Percentiles rank a stretch among this genome's conserved stretches.
These are phyloP conservation scores for Cyclocybe aegerita DNA, from an alignment of 768 basidiomycete species.

Conservation along the genomic window DNA sequence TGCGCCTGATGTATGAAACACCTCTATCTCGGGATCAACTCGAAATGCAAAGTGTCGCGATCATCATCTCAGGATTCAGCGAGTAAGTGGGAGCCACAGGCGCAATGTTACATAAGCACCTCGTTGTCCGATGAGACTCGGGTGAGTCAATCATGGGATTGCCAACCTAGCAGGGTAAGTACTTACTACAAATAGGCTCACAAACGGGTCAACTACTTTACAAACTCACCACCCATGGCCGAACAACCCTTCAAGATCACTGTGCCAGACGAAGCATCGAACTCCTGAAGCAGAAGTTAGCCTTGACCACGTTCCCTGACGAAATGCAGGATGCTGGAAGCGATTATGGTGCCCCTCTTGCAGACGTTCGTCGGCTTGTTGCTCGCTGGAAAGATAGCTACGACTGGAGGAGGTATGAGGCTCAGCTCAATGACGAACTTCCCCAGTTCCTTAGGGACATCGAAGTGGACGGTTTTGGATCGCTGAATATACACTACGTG, in stretches of 20 bases:
- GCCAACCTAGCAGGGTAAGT: too few species aligned
- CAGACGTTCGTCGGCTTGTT: slow-evolving; percentile 46
- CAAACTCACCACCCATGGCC: background rate
- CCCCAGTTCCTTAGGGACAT: slow-evolving; percentile 59
- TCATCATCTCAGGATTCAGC: too few species aligned
- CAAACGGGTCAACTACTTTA: too few species aligned
- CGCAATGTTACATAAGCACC: too few species aligned
- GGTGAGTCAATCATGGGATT: too few species aligned
- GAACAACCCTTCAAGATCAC: background rate
- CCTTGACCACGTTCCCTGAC: slow-evolving; percentile 40
- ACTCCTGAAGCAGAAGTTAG: background rate
- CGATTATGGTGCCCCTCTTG: slow-evolving; percentile 53
- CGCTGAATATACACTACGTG: slow-evolving; percentile 53
- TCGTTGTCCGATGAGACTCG: too few species aligned
- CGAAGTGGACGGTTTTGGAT: slow-evolving; percentile 43
- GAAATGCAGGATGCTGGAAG: slow-evolving; percentile 51
- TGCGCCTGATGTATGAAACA: too few species aligned
- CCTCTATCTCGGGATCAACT: too few species aligned
- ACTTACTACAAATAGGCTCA: too few species aligned
- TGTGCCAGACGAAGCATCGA: background rate
- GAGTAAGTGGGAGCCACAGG: too few species aligned
- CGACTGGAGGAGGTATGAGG: slow-evolving; percentile 57
- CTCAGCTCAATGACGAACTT: slow-evolving; percentile 46
- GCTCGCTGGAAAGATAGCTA: slow-evolving; percentile 49
- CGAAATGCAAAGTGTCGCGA: too few species aligned